These are phyloP conservation scores for Biancaea sappan DNA, from an alignment of 306 rosid species.

Conservation along the genomic window DNA sequence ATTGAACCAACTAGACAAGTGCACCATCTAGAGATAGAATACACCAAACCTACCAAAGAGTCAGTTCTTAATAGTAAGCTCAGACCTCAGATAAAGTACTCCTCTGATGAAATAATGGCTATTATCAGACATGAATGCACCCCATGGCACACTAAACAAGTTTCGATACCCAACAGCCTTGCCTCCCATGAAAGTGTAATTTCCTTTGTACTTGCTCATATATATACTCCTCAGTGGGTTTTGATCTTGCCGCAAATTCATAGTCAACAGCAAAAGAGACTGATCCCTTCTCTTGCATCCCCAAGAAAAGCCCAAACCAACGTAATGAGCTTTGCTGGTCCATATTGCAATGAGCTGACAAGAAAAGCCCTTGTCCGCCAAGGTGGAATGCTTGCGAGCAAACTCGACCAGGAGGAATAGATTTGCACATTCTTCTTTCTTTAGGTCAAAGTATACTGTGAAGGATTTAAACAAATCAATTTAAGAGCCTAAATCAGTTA, in stretches of 20 bases:
- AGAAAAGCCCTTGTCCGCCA: slow-evolving; percentile 46
- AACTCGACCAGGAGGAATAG: slow-evolving; percentile 45
- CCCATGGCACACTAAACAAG: slow-evolving; percentile 44
- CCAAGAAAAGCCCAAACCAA: slow-evolving; percentile 1
- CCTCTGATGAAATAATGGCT: slow-evolving; percentile 47
- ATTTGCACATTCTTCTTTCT: slow-evolving; percentile 44
- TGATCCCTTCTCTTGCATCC: slow-evolving; percentile 33
- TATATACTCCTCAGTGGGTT: slow-evolving; percentile 42
- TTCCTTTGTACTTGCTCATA: slow-evolving; percentile 38
- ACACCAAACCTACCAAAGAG: slow-evolving; percentile 10
- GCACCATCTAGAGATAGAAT: neutral
- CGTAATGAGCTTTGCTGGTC: slow-evolving; percentile 49
- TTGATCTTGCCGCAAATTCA: slow-evolving; percentile 33
- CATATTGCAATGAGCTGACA: slow-evolving; percentile 57
- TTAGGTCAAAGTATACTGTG: slow-evolving; percentile 53
- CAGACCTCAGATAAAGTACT: slow-evolving; percentile 48
- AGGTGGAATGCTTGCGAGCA: slow-evolving; percentile 46
- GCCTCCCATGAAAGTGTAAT: slow-evolving; percentile 50
- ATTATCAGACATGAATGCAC: slow-evolving; percentile 42
- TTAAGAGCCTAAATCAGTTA: too few relatives aligned
- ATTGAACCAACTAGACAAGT: neutral
- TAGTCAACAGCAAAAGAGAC: neutral
- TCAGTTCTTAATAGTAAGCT: slow-evolving; percentile 50
- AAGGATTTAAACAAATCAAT: too few relatives aligned
- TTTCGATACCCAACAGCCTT: slow-evolving; percentile 54